phyloP scores from a whole-genome alignment of 768 basidiomycete genomes.

The Termitomyces eurrhizus region DNA sequence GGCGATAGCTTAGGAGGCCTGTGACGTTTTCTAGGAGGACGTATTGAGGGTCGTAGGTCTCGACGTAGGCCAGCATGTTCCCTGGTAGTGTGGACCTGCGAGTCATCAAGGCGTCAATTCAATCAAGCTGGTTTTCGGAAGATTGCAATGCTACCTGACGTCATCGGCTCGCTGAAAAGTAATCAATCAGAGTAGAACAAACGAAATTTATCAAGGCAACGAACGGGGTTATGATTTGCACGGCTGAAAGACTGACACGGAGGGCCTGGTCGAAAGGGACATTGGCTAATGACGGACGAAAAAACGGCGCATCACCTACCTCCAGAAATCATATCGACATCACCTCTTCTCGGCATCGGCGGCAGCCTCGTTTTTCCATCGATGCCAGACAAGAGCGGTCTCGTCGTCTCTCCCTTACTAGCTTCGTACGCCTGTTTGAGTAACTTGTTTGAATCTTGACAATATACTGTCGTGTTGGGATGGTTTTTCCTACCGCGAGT shows the following conservation, averaged over 20 bases:
- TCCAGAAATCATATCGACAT: conserved; percentile 72
- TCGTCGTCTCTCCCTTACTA: conserved; percentile 35
- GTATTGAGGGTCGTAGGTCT: conserved; percentile 57
- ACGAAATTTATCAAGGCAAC: conserved; percentile 5
- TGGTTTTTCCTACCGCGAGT: conserved; percentile 52
- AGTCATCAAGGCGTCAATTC: neutral
- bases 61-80: conserved; percentile 69
- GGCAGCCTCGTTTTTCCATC: conserved; percentile 32
- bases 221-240: conserved; percentile 59
- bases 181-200: neutral
- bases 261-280: conserved; percentile 43
- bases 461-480: conserved; percentile 55
- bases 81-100: conserved; percentile 57
- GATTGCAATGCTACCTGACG: conserved; percentile 38
- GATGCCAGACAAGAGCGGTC: conserved; percentile 34
- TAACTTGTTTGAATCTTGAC: conserved; percentile 57
- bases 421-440: conserved; percentile 55
- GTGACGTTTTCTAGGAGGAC: conserved; percentile 73
- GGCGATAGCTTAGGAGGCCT: conserved; percentile 51
- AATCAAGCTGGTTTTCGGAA: neutral
- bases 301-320: conserved; percentile 37
- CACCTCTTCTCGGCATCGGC: conserved; percentile 53
- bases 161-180: conserved; percentile 50
- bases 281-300: neutral
- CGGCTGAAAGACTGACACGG: conserved; percentile 73